Conservation (phyloP, 1,284 basidiomycete genomes). For the Marasmius fiardii region DNA sequence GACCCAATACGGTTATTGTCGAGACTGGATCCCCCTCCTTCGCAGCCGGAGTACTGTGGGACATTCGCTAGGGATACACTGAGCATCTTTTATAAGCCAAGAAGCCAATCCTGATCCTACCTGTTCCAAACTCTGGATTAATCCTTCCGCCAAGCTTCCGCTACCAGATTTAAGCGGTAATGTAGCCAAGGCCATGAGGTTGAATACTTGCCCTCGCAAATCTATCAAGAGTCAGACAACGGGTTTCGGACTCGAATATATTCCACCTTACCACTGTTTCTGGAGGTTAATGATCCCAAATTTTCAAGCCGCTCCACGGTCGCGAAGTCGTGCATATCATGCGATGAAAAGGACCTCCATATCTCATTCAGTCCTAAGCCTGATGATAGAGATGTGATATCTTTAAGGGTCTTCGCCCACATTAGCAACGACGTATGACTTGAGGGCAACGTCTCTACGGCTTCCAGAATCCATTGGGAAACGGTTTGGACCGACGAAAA, state of each 20-base stretch:
- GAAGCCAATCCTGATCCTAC: not conserved
- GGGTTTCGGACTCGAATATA: not conserved
- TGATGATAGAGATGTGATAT: constrained; percentile 43
- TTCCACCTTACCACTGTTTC: not conserved
- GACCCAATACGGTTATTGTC: not conserved
- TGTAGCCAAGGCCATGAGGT: constrained; percentile 38
- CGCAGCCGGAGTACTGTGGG: no score
- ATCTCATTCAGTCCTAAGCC: constrained; percentile 56
- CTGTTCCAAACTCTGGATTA: constrained; percentile 13
- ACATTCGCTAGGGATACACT: no score
- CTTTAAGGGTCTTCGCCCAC: constrained; percentile 31
- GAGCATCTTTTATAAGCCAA: no score
- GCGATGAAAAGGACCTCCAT: constrained; percentile 44
- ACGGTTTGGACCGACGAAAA: constrained; percentile 47
- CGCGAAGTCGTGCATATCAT: constrained; percentile 14
- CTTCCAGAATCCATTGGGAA: constrained; percentile 37
- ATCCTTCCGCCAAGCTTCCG: constrained; percentile 5
- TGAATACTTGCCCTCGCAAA: constrained; percentile 33
- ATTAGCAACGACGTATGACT: constrained; percentile 28
- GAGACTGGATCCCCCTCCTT: not conserved
- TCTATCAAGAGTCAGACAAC: constrained; percentile 21
- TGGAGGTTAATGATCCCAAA: not conserved
- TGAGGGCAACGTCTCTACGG: constrained; percentile 30
- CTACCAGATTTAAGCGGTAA: constrained; percentile 22
- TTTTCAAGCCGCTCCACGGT: constrained; percentile 10